Evolutionary conservation across 2,329 filamentous ascomycete genomes (phyloP), one percentile per base, ranked within the genome.

Genomic region (Fusarium redolens): DNA sequence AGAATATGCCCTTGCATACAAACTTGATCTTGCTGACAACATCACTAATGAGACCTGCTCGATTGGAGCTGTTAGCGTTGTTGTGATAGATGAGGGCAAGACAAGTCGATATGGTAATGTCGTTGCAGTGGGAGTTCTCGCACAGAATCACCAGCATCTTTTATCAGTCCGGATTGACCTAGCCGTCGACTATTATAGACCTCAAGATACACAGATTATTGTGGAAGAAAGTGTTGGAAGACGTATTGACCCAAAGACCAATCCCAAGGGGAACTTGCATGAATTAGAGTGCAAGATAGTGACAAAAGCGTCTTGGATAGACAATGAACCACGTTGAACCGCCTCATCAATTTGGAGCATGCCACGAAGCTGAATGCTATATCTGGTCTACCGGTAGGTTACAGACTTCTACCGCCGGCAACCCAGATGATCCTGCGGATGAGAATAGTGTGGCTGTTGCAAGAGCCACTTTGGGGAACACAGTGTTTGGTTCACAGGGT

Each of bases 71-170:
- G 83, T 93, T 33, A 89, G 86, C 28, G 87, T 89, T 8, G 85
- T 89, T 28, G 28, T 40, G 71, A 91, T 92, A 65, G 87, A 88
- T 65, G 86, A 81, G 79, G 86, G 87, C 73, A 87, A 85, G 59
- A 82, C 74, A 37, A 87, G 72, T 79, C 79, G 77, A 20, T 92
- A 86, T 75, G 90, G 90, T 28, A 92, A 88, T 65, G 83, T 92
- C 3, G 91, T 93, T 9, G 84, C 85, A 1, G 87, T 89, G 0
- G 91, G 91, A 1, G 88, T 91, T 2, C 82, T 93, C 8, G 91
- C 91, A 0, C 89, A 90, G 71, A 90, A 92, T 79, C 91, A 93
- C 74, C 91, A 93, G 79, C 91, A 93, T 81, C 85, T 93, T 56
- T 93, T 93, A 79, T 86, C 28, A 40, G 80, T 90, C 50, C 86